Evolutionary conservation across 2,329 filamentous ascomycete genomes (phyloP).

Genomic region (Colletotrichum spaethianum): DNA sequence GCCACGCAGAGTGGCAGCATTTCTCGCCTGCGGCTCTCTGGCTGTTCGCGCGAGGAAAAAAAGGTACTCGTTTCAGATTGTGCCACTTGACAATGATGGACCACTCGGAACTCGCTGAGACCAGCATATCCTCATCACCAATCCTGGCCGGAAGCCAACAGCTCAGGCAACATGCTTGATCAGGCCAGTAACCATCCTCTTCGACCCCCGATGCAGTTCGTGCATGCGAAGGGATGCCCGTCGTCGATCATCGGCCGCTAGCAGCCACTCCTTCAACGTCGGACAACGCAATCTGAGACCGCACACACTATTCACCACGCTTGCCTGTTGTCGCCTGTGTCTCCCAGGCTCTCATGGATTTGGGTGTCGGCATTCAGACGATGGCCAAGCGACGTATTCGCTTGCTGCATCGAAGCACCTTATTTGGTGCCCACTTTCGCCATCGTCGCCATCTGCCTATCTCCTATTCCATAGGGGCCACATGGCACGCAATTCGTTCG

Average conservation of each 20-base stretch:
- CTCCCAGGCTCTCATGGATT: background rate
- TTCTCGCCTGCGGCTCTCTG: slow-evolving; percentile 25
- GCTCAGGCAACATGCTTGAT: slow-evolving; percentile 34
- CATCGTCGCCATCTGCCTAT: background rate
- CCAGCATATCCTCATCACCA: slow-evolving; percentile 34
- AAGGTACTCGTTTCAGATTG: slow-evolving; percentile 35
- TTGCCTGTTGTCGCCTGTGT: background rate
- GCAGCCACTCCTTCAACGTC: slow-evolving; percentile 35
- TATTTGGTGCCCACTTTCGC: background rate
- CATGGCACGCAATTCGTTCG: background rate
- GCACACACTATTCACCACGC: background rate
- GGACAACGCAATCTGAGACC: slow-evolving; percentile 34
- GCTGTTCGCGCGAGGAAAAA: background rate
- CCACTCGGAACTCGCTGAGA: slow-evolving; percentile 17
- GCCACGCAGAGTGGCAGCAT: slow-evolving; percentile 1
- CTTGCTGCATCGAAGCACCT: slow-evolving; percentile 32
- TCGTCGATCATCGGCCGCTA: slow-evolving; percentile 32
- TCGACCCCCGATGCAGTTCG: slow-evolving; percentile 31
- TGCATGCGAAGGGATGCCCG: slow-evolving; percentile 40
- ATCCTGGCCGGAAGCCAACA: background rate
- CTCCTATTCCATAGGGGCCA: background rate
- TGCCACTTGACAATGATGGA: slow-evolving; percentile 34
- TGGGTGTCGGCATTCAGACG: slow-evolving; percentile 26
- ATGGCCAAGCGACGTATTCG: slow-evolving; percentile 14
- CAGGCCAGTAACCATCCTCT: slow-evolving; percentile 15